Base-by-base conservation (phyloP, 371 early-diverging fungal genomes). In the Haplosporangium sp. region DNA sequence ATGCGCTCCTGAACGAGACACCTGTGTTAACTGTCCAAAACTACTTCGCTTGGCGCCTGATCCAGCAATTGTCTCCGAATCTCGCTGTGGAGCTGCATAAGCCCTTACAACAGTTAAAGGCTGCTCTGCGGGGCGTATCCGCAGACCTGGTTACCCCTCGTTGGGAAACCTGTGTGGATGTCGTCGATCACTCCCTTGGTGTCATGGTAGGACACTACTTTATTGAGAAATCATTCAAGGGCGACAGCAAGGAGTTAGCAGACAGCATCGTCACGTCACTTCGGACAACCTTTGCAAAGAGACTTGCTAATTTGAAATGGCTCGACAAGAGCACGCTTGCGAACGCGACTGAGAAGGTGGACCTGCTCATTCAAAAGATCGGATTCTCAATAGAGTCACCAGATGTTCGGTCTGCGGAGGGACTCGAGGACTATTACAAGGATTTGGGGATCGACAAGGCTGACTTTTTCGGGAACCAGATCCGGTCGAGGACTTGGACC, bases 331-430 rank as follows among this genome's bases (percentile, higher is more conserved):
- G 74, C 46, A 90, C 91, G 0, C 74, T 80, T 1, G 37, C 57
- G 50, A 77, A 67, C 29, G 92, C 91, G 3, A 69, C 86, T 4
- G 82, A 85, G 18, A 90, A 91, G 67, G 86, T 87, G 14, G 54
- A 76, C 46, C n/a, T 67, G 36, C 46, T 81, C 64, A 50, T 69
- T 1, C 85, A 83, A 69, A 87, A 92, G 64, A 77, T 87, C 58
- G 90, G 85, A 0, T 90, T 85, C 57, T 86, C 88, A n/a, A 70
- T 67, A 14, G 56, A 66, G 5, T 77, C 83, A 11, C 91, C 89
- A 0, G 83, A 90, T 67, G 75, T 84, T 14, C 77, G 81, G 42
- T 85, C 85, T 12, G 74, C 89, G 9, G 62, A 62, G 4, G 64
- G 83, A 3, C 57, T 91, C 12, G 71, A 70, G 5, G 82, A 81